Evolutionary conservation across 345 rosid species (phyloP).

Genomic region (Ricinus communis): DNA sequence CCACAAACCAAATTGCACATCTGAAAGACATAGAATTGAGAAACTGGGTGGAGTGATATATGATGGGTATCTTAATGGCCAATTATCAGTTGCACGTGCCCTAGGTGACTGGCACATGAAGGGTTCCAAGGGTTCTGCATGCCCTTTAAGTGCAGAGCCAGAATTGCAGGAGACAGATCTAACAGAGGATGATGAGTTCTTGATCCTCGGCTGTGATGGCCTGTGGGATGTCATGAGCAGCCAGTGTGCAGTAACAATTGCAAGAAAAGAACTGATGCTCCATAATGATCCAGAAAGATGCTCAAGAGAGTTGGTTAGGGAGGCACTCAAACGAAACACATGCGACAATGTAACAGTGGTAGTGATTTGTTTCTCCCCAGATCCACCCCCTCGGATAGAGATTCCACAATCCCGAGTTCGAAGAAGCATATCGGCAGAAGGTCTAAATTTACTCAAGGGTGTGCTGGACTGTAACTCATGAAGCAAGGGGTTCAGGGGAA

Average conservation of each 20-base stretch:
- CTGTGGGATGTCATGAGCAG: constrained; percentile 99
- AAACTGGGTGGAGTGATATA: constrained; percentile 86
- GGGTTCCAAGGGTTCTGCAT: constrained; percentile 81
- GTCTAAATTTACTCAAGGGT: constrained; percentile 78
- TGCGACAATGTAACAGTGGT: constrained; percentile 87
- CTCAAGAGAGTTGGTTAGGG: constrained; percentile 84
- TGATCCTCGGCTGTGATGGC: constrained; percentile 96
- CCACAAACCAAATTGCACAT: constrained; percentile 79
- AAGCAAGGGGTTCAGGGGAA: constrained; percentile 12
- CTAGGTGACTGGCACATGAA: constrained; percentile 99
- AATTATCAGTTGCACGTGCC: constrained; percentile 94
- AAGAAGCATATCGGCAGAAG: constrained; percentile 87
- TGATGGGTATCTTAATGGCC: constrained; percentile 96
- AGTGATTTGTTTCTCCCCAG: constrained; percentile 73
- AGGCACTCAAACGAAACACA: constrained; percentile 73
- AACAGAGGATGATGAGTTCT: constrained; percentile 89
- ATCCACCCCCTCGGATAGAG: constrained; percentile 87
- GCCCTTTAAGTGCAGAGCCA: constrained; percentile 87
- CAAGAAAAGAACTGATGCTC: constrained; percentile 78
- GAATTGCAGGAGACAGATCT: constrained; percentile 70
- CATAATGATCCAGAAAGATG: constrained; percentile 98
- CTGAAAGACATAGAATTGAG: constrained; percentile 82
- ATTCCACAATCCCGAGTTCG: constrained; percentile 60
- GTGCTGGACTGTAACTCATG: constrained; percentile 66
- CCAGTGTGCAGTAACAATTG: constrained; percentile 84